Base-by-base conservation (phyloP, 176 grass and related monocot species). In the Avena insularis region DNA sequence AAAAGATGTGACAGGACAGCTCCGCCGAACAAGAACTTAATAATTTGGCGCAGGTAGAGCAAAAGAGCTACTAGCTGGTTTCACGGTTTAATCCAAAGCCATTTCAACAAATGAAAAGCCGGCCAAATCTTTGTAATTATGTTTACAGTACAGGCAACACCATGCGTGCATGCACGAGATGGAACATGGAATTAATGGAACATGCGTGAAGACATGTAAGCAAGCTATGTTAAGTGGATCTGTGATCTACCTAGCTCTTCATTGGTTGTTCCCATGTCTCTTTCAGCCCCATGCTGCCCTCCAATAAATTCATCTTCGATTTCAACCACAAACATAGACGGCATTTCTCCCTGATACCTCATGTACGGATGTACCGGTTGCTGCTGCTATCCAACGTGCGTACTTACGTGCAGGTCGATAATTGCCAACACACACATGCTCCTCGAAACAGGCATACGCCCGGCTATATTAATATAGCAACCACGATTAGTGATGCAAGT, bases 171-270 rank as follows among this genome's bases (percentile, higher is more conserved):
- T 66, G 25, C 25, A 31, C 6, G 27, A 33, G 63, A 33, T 33
- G 27, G 23, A 64, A 27, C n/a, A 33, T 31, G 27, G 21, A 63
- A 27, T 63, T 63, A 63, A 63, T 63, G 60, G 27, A 33, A 66
- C 63, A 66, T 66, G 63, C 13, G 55, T 19, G 55, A 57, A 16
- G 63, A 33, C 63, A 33, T 66, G 60, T 33, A 31, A 48, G 27
- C 60, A 27, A 63, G 60, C 60, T 65, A 65, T 25, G 63, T 66
- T 66, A 66, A 66, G 63, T 66, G 63, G 63, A 66, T 66, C 61
- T 64, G 23, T 65, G 25, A 65, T 31, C 27, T 66, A 33, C 27
- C 63, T 29, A 66, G 12, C 27, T 66, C 33, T 33, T 7, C 63
- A 35, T 33, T 66, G 63, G 27, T 66, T 66, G 63, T 66, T 66